These are phyloP conservation scores for Vigna nakashimae DNA, from an alignment of 306 rosid species.

Conservation along the genomic window DNA sequence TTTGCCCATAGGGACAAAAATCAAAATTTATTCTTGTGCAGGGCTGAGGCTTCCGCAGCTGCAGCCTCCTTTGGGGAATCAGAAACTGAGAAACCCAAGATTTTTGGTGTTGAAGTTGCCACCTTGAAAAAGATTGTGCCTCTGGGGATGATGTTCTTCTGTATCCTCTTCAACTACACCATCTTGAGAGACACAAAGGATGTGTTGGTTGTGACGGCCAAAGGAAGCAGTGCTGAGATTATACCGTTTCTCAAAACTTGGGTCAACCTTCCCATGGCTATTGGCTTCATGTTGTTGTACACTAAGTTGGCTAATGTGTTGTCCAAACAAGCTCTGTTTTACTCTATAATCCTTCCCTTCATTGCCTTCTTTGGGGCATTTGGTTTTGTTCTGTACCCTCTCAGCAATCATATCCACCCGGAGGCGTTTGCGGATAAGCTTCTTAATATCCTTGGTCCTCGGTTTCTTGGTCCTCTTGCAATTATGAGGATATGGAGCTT, in stretches of 20 bases:
- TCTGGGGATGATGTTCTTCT: constrained; percentile 95
- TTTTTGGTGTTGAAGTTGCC: constrained; percentile 73
- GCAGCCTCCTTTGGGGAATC: constrained; percentile 59
- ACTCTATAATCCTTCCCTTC: constrained; percentile 81
- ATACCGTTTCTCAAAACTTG: constrained; percentile 96
- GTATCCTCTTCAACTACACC: constrained; percentile 92
- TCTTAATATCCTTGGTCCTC: constrained; percentile 81
- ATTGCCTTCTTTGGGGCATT: constrained; percentile 96
- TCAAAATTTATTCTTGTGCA: constrained; percentile 68
- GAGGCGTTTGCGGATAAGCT: constrained; percentile 88
- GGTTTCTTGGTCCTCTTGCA: constrained; percentile 97
- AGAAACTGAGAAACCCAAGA: constrained; percentile 58
- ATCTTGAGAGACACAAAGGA: constrained; percentile 94
- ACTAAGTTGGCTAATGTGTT: constrained; percentile 79
- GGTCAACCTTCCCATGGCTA: constrained; percentile 98
- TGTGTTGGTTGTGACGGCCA: constrained; percentile 98
- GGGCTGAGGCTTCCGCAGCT: constrained; percentile 78
- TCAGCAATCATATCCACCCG: constrained; percentile 84
- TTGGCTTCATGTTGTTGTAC: constrained; percentile 94
- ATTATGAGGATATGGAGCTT: constrained; percentile 98
- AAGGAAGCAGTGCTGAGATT: constrained; percentile 99
- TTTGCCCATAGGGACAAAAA: constrained; percentile 49
- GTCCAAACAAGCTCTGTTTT: constrained; percentile 91
- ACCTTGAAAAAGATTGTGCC: constrained; percentile 93
- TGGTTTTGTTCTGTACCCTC: constrained; percentile 91